Percentiles rank a stretch among this genome's conserved stretches.
phyloP scores from a whole-genome alignment of 345 rosid species.

The Melastoma malabathricum region DNA sequence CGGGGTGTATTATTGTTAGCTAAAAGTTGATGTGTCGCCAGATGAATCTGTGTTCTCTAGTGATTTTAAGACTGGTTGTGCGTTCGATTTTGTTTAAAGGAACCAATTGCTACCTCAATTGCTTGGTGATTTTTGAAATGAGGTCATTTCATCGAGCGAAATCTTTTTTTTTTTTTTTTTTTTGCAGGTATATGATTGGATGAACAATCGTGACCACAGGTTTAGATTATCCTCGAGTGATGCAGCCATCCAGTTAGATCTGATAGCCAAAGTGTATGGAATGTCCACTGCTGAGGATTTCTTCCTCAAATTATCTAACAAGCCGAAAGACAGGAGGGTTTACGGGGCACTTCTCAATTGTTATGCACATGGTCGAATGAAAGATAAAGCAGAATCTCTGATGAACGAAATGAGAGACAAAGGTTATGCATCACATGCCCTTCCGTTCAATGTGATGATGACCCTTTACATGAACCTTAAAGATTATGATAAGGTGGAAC shows the following conservation, averaged over 20 bases:
- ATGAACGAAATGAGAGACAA: conserved; percentile 52
- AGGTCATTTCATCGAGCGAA: background rate
- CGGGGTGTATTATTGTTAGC: too few relatives aligned
- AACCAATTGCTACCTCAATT: too few relatives aligned
- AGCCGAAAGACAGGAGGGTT: conserved; percentile 65
- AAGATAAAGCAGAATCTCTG: conserved; percentile 61
- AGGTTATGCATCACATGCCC: conserved; percentile 48
- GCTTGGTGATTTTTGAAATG: background rate
- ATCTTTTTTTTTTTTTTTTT: background rate
- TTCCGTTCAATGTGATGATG: conserved; percentile 94
- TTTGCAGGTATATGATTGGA: conserved; percentile 96
- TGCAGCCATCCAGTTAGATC: conserved; percentile 88
- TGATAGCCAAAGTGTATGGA: conserved; percentile 72
- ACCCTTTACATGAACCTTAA: conserved; percentile 79
- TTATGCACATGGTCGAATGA: conserved; percentile 44
- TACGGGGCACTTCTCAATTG: conserved; percentile 77
- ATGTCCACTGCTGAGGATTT: conserved; percentile 55
- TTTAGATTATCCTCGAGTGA: conserved; percentile 64
- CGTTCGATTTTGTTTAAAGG: too few relatives aligned
- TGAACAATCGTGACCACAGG: conserved; percentile 62
- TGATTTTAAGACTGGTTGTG: too few relatives aligned
- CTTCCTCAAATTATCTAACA: conserved; percentile 40
- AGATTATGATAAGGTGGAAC: conserved; percentile 61
- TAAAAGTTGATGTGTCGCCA: too few relatives aligned
- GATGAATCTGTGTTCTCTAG: too few relatives aligned